Conservation (phyloP, 306 rosid genomes). For the Malus sylvestris region DNA sequence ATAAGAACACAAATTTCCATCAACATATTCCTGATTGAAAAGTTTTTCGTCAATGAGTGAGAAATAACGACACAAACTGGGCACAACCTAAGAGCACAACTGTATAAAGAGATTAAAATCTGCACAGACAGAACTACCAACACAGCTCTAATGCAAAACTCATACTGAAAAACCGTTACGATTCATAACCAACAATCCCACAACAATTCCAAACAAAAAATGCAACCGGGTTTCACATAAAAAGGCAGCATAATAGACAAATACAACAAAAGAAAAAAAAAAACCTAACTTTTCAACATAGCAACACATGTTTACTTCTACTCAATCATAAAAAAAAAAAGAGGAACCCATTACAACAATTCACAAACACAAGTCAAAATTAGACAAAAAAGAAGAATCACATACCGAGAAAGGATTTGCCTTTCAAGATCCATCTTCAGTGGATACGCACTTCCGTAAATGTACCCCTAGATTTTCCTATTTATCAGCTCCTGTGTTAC, state of each 20-base stretch:
- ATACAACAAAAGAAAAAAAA: background rate
- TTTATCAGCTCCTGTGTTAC: slow-evolving; percentile 42
- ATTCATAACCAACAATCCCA: background rate
- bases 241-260: background rate
- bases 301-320: background rate
- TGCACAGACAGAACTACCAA: background rate
- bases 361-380: background rate
- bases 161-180: background rate
- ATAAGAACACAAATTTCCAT: background rate
- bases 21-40: background rate
- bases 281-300: background rate
- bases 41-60: background rate
- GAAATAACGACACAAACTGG: background rate
- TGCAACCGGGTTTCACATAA: background rate
- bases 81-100: background rate
- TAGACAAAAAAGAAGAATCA: background rate
- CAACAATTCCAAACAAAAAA: background rate
- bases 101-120: background rate
- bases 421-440: slow-evolving; percentile 71
- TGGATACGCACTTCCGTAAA: slow-evolving; percentile 50
- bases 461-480: slow-evolving; percentile 43
- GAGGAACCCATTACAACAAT: background rate
- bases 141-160: background rate
- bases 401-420: slow-evolving; percentile 71
- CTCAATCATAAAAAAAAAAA: too few species aligned